Base-by-base conservation (phyloP, 2,329 filamentous ascomycete genomes). In the Phialophora expanda region DNA sequence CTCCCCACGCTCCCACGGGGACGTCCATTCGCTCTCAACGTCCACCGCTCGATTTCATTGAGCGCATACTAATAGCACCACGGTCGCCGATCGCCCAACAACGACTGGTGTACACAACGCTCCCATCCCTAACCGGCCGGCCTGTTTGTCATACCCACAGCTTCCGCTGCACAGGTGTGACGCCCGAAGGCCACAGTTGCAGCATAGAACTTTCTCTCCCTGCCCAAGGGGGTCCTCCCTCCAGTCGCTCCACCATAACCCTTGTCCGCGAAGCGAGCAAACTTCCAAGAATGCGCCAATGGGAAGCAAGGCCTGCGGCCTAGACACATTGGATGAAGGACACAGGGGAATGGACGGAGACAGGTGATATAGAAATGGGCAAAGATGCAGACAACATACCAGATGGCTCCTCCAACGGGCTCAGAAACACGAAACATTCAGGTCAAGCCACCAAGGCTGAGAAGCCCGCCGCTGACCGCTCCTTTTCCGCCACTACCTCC, bases 241-340 rank as follows among this genome's bases (percentile, higher is more conserved):
- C 17, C 28, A 34, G 53, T 55, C 28, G 53, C n/a, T 55, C 28
- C 26, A 55, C 28, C 30, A 9, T n/a, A 20, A 8, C 20, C 26
- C 48, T 55, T 32, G 17, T 55, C 53, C 48, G n/a, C 53, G 11
- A 55, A 32, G 24, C 20, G 17, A 50, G 48, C 56, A 46, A 66
- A 54, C 38, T 53, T 57, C 9, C 48, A 48, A 61, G 59, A 56
- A 68, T 68, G 66, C 66, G 56, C 60, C 66, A 62, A 68, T 68
- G 11, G 63, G 46, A 61, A 55, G 58, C 46, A 54, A 51, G 41
- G 30, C 51, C 58, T 46, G 34, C 32, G 34, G 24, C 46, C 20
- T 28, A 14, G 22, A 51, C 46, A 56, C 55, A 28, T 61, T 54
- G 50, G 28, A 63, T 66, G 66, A 62, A 55, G 63, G 22, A 63